Conservation (phyloP, 176 grass and related monocot species). For the Triticum turgidum region DNA sequence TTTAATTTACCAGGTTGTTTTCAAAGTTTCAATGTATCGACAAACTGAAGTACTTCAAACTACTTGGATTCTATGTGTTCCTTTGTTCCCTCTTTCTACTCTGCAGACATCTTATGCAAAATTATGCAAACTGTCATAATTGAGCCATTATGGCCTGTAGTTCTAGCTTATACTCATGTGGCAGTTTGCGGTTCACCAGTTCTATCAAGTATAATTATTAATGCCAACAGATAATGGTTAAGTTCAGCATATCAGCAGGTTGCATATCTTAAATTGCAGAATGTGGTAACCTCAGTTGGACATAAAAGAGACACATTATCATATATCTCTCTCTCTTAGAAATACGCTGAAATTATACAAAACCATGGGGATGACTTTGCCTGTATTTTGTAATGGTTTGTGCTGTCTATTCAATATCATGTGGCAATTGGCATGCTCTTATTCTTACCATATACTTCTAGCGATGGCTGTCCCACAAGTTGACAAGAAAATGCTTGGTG, state of each 20-base stretch:
- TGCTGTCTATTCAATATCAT: not conserved
- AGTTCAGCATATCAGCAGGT: not conserved
- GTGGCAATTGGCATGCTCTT: not conserved
- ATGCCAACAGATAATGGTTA: not conserved
- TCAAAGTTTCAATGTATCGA: conserved; percentile 7
- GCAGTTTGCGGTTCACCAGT: not conserved
- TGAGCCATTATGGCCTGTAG: not conserved
- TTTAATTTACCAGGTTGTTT: conserved; percentile 1
- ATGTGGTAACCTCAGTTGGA: conserved; percentile 10
- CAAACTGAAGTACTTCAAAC: conserved; percentile 11
- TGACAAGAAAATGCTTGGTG: conserved; percentile 65
- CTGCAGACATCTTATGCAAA: not conserved
- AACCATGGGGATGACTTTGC: not conserved
- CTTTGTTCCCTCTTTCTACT: not conserved
- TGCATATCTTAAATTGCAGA: conserved; percentile 9
- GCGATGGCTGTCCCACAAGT: conserved; percentile 75
- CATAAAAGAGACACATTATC: not conserved
- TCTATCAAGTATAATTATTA: conserved; percentile 14
- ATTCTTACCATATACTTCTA: conserved; percentile 1
- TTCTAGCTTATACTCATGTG: not conserved
- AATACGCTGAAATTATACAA: conserved; percentile 1
- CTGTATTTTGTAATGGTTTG: not conserved
- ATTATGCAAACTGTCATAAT: not conserved
- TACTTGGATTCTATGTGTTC: conserved; percentile 19
- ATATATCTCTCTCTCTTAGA: not conserved